Base-by-base conservation (phyloP, 192 early-diverging fungal species). In the Coemansia nantahalensis region DNA sequence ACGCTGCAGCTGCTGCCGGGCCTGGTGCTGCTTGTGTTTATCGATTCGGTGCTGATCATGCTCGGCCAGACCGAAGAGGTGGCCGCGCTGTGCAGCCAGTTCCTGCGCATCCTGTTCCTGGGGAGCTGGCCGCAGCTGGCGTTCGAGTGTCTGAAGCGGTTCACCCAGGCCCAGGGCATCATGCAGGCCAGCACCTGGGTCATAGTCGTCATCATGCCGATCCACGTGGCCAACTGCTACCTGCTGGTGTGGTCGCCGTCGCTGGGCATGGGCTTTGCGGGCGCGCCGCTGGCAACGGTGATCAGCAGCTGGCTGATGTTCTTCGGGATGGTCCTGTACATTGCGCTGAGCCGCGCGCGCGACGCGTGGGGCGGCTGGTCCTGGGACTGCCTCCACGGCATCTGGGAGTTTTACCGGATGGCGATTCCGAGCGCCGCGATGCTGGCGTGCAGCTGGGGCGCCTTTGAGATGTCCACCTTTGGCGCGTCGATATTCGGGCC, bases 141-240 rank as follows among this genome's bases (percentile, higher is more conserved):
- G 7, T 87, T 87, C 71, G 93, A 96, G 59, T 88, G 86, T 50
- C 60, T 92, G 21, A 89, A 92, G 59, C 81, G 90, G 31, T 95
- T 81, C 60, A 75, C 93, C 18, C 89, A 94, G 64, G 84, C 87
- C 0, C 95, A 98, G 73, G 93, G 90, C 43, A 87, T 88, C 49
- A 95, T 98, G 95, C 79, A 87, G 18, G 91, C 91, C 1, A 80
- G 78, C 28, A 69, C 73, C 1, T 53, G 52, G 54, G 62, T 76
- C 7, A 59, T 68, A 51, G 54, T 39, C 0, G 21, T 65, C 5
- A 65, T 76, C 0, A 62, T 62, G 40, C 73, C 73, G 5, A 23
- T 76, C 31, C 65, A 68, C 30, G 13, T 58, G 2, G 12, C 55
- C 39, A 59, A 42, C 36, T 62, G 64, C 40, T 67, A 62, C 22